Conservation (phyloP, 768 basidiomycete species). For the Agrocybe chaxingu region DNA sequence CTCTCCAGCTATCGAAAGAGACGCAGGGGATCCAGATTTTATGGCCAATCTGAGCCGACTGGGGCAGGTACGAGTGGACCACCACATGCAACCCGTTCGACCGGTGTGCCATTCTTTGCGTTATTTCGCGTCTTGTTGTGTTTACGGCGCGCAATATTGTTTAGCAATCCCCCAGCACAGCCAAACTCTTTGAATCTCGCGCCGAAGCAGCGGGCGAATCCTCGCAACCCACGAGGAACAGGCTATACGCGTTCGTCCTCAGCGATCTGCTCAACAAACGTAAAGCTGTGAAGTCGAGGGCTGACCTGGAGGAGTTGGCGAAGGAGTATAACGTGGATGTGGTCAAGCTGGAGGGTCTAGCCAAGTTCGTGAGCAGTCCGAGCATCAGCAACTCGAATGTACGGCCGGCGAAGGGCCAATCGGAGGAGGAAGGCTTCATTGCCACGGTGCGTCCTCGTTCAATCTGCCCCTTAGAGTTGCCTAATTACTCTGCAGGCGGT, state of each 20-base stretch:
- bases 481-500: slow-evolving; percentile 31
- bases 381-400: slow-evolving; percentile 49
- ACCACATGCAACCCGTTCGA: slow-evolving; percentile 49
- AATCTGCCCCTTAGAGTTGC: background rate
- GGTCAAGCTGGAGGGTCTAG: slow-evolving; percentile 46
- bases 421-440: slow-evolving; percentile 52
- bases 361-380: slow-evolving; percentile 60
- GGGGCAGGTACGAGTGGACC: slow-evolving; percentile 70
- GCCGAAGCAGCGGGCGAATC: slow-evolving; percentile 49
- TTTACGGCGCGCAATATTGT: slow-evolving; percentile 4
- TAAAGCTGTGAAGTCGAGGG: slow-evolving; percentile 39
- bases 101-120: slow-evolving; percentile 34
- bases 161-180: slow-evolving; percentile 25
- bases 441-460: slow-evolving; percentile 33
- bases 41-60: slow-evolving; percentile 60
- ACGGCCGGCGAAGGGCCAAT: slow-evolving; percentile 36
- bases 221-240: slow-evolving; percentile 41
- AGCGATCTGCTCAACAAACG: slow-evolving; percentile 60
- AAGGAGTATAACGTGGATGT: slow-evolving; percentile 53
- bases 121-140: background rate
- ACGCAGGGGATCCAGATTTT: slow-evolving; percentile 72
- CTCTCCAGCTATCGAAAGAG: slow-evolving; percentile 51
- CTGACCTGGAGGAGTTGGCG: slow-evolving; percentile 49
- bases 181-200: slow-evolving; percentile 51
- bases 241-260: slow-evolving; percentile 49